phyloP scores from a whole-genome alignment of 192 early-diverging fungal genomes.

The Coemansia aciculifera region DNA sequence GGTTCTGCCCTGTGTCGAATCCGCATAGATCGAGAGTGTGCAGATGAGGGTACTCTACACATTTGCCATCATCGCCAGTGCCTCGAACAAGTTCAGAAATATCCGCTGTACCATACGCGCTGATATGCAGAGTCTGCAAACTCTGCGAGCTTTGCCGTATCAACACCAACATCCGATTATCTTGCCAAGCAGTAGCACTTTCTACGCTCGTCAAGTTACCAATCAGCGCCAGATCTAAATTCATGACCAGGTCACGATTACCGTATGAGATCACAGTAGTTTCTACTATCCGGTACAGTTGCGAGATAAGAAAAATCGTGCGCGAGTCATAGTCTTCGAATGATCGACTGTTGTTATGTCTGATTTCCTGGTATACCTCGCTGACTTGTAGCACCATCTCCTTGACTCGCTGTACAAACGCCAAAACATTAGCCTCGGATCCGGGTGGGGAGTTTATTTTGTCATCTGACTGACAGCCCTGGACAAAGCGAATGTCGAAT shows the following conservation, averaged over 20 bases:
- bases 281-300: background rate
- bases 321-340: background rate
- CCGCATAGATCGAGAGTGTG: too few species aligned
- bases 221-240: background rate
- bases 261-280: background rate
- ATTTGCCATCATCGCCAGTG: too few species aligned
- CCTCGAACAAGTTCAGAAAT: too few species aligned
- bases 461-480: too few species aligned
- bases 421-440: background rate
- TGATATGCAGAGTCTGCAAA: too few species aligned
- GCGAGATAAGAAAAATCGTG: background rate
- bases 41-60: too few species aligned
- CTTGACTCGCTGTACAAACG: background rate
- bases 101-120: too few species aligned
- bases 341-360: background rate
- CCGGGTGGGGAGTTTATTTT: too few species aligned
- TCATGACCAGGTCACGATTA: background rate
- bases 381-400: background rate
- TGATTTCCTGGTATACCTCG: background rate
- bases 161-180: too few species aligned
- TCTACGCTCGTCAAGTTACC: background rate
- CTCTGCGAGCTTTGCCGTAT: too few species aligned
- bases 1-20: background rate
- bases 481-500: background rate
- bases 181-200: too few species aligned